Conservation (phyloP, 78 protist genomes). For the Protostelium mycophagum region DNA sequence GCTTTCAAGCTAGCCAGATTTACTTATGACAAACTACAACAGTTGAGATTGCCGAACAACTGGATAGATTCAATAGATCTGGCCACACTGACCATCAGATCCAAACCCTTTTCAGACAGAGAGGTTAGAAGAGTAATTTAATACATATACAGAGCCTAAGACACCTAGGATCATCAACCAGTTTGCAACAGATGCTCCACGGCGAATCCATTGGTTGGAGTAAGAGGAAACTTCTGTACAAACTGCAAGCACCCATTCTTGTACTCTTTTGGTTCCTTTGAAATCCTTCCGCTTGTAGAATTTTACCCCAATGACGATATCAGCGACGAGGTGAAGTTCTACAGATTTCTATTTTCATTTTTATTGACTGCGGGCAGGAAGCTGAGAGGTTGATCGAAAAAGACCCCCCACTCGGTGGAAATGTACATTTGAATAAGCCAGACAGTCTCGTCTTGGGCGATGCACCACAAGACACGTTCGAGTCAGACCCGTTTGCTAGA, state of each 20-base stretch:
- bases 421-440: neutral
- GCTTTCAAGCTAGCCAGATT: slow-evolving; percentile 26
- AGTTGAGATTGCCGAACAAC: slow-evolving; percentile 1
- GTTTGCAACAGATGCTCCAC: slow-evolving; percentile 45
- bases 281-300: slow-evolving; percentile 62
- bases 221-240: slow-evolving; percentile 12
- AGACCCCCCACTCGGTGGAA: neutral
- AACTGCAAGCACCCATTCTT: slow-evolving; percentile 54
- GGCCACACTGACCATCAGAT: slow-evolving; percentile 14
- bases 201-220: slow-evolving; percentile 22
- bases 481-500: neutral
- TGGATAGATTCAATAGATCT: slow-evolving; percentile 24
- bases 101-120: slow-evolving; percentile 39
- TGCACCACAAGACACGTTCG: neutral
- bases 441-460: neutral
- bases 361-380: neutral
- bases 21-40: slow-evolving; percentile 20
- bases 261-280: slow-evolving; percentile 37
- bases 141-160: too few species aligned
- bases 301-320: slow-evolving; percentile 20
- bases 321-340: slow-evolving; percentile 14
- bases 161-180: slow-evolving; percentile 44
- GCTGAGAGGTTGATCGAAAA: neutral
- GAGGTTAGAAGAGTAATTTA: slow-evolving; percentile 3
- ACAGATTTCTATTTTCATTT: neutral